Conservation (phyloP, 176 grass and related monocot genomes). For the Eleusine coracana region DNA sequence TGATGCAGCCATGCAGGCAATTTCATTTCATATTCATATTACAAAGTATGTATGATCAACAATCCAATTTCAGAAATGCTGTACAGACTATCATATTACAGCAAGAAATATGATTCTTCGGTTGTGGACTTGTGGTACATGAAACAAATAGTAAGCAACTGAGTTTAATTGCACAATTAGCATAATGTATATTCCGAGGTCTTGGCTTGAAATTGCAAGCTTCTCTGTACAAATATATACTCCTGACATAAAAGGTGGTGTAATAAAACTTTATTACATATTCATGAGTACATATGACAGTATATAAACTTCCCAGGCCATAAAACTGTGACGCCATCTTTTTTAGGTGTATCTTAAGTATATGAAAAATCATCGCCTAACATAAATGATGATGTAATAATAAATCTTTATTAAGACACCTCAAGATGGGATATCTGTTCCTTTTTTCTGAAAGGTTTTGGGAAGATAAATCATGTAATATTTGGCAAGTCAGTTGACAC, state of each 20-base stretch:
- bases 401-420: not conserved
- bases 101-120: not conserved
- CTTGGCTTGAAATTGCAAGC: not conserved
- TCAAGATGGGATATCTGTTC: not conserved
- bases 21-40: conserved; percentile 10
- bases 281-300: no score
- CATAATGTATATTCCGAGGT: not conserved
- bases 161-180: not conserved
- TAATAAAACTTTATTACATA: not conserved
- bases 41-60: conserved; percentile 4
- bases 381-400: no score
- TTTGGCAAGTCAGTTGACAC: not conserved
- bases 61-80: conserved; percentile 7
- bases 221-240: not conserved
- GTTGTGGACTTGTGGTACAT: not conserved
- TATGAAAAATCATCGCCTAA: no score
- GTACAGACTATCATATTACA: conserved; percentile 34
- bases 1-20: not conserved
- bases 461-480: not conserved
- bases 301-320: no score
- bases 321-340: no score
- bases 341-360: no score
- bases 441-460: not conserved
- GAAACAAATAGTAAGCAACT: conserved; percentile 4
- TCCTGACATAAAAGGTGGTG: not conserved